Evolutionary conservation across 2,329 filamentous ascomycete genomes (phyloP).

Genomic region (Drechslerella dactyloides): DNA sequence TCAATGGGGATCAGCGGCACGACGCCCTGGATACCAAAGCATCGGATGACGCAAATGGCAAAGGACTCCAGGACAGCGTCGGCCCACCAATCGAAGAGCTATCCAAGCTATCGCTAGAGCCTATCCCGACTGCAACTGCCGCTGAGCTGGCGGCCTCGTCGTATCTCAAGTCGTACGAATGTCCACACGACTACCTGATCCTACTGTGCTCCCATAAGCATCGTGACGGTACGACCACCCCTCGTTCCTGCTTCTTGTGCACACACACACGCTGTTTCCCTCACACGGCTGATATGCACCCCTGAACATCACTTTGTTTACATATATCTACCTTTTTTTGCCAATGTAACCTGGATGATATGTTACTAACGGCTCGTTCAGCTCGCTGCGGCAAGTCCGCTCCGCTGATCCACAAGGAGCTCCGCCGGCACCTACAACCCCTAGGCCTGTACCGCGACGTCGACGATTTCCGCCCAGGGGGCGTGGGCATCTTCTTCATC

Average conservation of each 20-base stretch:
- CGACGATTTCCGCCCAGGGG: constrained; percentile 85
- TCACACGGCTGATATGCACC: too few species aligned
- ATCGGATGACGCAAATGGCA: neutral
- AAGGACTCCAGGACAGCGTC: too few species aligned
- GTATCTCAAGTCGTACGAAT: constrained; percentile 67
- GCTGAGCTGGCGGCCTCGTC: constrained; percentile 54
- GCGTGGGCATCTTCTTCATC: constrained; percentile 95
- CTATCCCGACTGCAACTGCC: constrained; percentile 55
- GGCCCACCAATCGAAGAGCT: neutral
- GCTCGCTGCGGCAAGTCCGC: constrained; percentile 93
- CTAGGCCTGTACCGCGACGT: constrained; percentile 84
- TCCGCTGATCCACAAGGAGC: constrained; percentile 82
- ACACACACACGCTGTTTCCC: neutral
- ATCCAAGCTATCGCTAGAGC: constrained; percentile 55
- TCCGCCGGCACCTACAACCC: constrained; percentile 85
- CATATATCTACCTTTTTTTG: too few species aligned
- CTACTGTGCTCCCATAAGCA: constrained; percentile 93
- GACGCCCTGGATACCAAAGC: neutral
- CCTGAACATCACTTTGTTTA: too few species aligned
- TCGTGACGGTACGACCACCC: constrained; percentile 66
- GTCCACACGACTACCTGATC: constrained; percentile 83
- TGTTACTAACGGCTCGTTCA: too few species aligned
- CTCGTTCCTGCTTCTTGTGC: neutral
- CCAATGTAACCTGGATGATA: too few species aligned
- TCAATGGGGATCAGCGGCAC: neutral